Conservation (phyloP, 495 filamentous ascomycete species). For the Xylaria scruposa region DNA sequence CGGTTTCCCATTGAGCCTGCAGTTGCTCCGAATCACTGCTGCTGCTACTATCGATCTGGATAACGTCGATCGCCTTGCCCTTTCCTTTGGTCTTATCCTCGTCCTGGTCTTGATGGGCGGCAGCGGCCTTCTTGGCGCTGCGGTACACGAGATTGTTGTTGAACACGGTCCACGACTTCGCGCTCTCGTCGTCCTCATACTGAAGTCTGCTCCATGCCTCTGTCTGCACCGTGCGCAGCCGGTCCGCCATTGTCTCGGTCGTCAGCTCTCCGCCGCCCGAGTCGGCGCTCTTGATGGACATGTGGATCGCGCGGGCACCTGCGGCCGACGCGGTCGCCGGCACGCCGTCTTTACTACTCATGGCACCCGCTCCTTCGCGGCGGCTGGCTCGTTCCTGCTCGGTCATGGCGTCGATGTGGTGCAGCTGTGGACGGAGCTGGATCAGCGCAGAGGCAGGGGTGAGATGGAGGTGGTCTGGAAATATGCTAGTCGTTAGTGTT, state of each 20-base stretch:
- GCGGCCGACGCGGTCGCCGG: conserved; percentile 22
- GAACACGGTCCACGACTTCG: conserved; percentile 53
- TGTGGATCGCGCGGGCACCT: conserved; percentile 53
- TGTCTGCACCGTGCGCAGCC: conserved; percentile 51
- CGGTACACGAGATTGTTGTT: conserved; percentile 47
- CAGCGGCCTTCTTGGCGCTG: neutral
- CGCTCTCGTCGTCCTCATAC: conserved; percentile 53
- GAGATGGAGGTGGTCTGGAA: conserved; percentile 54
- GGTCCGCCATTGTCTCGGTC: conserved; percentile 56
- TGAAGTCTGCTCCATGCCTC: conserved; percentile 52
- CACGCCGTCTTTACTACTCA: conserved; percentile 19
- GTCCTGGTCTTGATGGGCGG: conserved; percentile 14
- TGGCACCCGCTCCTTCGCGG: conserved; percentile 30
- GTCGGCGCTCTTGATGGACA: conserved; percentile 57
- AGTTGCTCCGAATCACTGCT: conserved; percentile 41
- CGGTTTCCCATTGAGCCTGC: conserved; percentile 46
- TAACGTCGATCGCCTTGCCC: conserved; percentile 34
- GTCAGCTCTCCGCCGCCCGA: conserved; percentile 46
- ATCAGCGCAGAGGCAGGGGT: conserved; percentile 54
- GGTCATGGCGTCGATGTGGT: conserved; percentile 55
- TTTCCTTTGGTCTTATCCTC: conserved; percentile 15
- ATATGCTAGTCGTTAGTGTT: neutral
- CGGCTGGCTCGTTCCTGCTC: conserved; percentile 52
- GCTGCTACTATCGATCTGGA: conserved; percentile 31
- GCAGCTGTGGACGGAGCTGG: conserved; percentile 53